Evolutionary conservation across 495 filamentous ascomycete species (phyloP).

Genomic region (Umbilicaria muhlenbergii): DNA sequence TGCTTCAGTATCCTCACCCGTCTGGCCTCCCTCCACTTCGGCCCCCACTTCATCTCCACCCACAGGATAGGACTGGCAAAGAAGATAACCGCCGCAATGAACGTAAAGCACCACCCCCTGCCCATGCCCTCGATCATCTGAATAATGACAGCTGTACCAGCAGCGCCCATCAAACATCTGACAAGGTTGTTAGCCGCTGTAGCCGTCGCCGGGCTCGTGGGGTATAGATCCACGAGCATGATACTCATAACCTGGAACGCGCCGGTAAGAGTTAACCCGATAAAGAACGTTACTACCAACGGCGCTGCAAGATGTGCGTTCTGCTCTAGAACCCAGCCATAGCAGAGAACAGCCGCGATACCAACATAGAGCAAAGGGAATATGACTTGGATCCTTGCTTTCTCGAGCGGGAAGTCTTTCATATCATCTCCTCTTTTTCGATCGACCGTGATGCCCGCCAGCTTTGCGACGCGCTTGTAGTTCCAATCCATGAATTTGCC

Average conservation of each 20-base stretch:
- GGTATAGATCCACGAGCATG: slow-evolving; percentile 50
- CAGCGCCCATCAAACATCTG: slow-evolving; percentile 50
- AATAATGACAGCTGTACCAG: slow-evolving; percentile 38
- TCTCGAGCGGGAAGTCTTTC: slow-evolving; percentile 35
- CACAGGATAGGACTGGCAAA: slow-evolving; percentile 22
- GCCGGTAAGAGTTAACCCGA: slow-evolving; percentile 39
- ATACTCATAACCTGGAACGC: slow-evolving; percentile 41
- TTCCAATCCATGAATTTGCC: slow-evolving; percentile 35
- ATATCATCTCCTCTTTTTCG: slow-evolving; percentile 29
- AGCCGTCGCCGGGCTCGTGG: slow-evolving; percentile 39
- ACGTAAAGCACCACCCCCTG: slow-evolving; percentile 41
- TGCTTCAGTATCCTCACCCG: slow-evolving; percentile 4
- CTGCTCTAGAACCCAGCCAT: slow-evolving; percentile 32
- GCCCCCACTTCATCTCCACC: slow-evolving; percentile 28
- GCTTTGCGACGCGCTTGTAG: slow-evolving; percentile 28
- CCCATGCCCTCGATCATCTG: slow-evolving; percentile 47
- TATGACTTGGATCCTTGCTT: slow-evolving; percentile 29
- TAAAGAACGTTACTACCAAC: slow-evolving; percentile 41
- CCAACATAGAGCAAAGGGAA: slow-evolving; percentile 22
- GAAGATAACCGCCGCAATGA: slow-evolving; percentile 34
- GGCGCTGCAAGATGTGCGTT: slow-evolving; percentile 28
- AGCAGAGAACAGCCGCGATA: slow-evolving; percentile 22
- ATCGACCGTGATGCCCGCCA: slow-evolving; percentile 28
- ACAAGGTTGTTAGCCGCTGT: slow-evolving; percentile 58
- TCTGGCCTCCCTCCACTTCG: slow-evolving; percentile 27